These are phyloP conservation scores for Blastobotrys chiropterorum DNA, from an alignment of 805 yeast genomes.

Conservation along the genomic window DNA sequence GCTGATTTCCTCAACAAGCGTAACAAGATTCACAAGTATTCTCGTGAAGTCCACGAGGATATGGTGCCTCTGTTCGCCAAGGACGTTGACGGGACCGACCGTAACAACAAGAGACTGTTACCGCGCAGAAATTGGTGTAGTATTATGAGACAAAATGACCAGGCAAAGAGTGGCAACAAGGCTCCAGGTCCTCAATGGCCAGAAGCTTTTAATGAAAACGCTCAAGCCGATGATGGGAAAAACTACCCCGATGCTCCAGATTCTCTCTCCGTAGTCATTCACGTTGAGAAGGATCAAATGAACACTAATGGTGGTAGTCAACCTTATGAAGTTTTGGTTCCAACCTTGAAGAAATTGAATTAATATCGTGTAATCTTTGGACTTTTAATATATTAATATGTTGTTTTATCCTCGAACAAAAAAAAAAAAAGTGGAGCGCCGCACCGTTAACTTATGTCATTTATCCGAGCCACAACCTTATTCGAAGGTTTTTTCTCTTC, in stretches of 20 bases:
- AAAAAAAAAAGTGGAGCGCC: no score
- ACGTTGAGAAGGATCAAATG: conserved; percentile 58
- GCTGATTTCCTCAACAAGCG: conserved; percentile 66
- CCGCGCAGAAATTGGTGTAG: conserved; percentile 55
- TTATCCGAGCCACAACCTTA: no score
- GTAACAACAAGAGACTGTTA: conserved; percentile 47
- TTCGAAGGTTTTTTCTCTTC: no score
- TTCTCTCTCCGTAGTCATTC: conserved; percentile 62
- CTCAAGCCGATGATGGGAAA: conserved; percentile 8
- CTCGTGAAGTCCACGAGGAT: conserved; percentile 62
- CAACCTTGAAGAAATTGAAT: conserved; percentile 30
- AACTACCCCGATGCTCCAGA: conserved; percentile 15
- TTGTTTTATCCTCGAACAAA: no score
- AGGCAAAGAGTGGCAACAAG: conserved; percentile 4
- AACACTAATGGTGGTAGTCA: conserved; percentile 47
- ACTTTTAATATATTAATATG: not conserved
- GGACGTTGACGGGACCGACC: conserved; percentile 48
- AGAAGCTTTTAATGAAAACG: conserved; percentile 8
- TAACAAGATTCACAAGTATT: conserved; percentile 58
- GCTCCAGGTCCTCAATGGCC: conserved; percentile 12
- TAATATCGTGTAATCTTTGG: not conserved
- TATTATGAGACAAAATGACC: conserved; percentile 22
- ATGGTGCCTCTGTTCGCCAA: conserved; percentile 62
- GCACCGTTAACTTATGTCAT: no score
- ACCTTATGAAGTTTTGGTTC: conserved; percentile 66